Evolutionary conservation across 176 grass and related monocot genomes (phyloP), one percentile per base, ranked within the genome.

Genomic region (Hsuehochloa calcarea): DNA sequence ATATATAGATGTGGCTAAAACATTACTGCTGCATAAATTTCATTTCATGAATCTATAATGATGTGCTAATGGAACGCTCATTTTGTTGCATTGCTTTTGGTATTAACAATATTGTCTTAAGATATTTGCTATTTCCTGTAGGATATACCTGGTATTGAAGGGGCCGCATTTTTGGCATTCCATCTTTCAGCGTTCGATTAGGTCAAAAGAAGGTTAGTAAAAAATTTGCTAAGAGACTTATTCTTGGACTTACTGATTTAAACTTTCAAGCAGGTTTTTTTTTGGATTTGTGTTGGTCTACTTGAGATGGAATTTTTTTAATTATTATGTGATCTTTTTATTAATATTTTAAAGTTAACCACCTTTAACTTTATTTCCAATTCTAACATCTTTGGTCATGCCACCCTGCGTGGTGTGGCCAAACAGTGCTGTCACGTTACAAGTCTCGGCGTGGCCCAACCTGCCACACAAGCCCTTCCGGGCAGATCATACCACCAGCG

Each of bases 111-210:
- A 11, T 20, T 29, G 1, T 5, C 65, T 69, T 59, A 50, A 82
- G n/a, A 15, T 80, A 51, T 40, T 52, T 74, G 12, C 6, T 41
- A 29, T 90, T 16, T 72, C 11, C 19, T 85, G 81, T 78, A 96
- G 96, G 96, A 99, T 91, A 99, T 96, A 86, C 93, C 96, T 69
- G 96, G 96, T 84, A 96, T 92, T 56, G 93, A 99, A 88, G 96
- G 96, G 66, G 91, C 41, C 88, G 91, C 45, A 96, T 96, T 70
- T 99, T 94, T 76, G 96, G 96, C 19, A 99, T 96, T 65, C 85
- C n/a, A 27, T 99, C 96, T 25, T 99, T 92, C 70, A 96, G 90
- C 70, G 93, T 99, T 67, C 88, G 86, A 56, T 86, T 99, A 40
- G 91, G 93, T 64, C 93, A 99, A 87, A 92, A 87, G 55, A 89